Evolutionary conservation across 257 asterid species (phyloP).

Genomic region (Solanum neorickii): DNA sequence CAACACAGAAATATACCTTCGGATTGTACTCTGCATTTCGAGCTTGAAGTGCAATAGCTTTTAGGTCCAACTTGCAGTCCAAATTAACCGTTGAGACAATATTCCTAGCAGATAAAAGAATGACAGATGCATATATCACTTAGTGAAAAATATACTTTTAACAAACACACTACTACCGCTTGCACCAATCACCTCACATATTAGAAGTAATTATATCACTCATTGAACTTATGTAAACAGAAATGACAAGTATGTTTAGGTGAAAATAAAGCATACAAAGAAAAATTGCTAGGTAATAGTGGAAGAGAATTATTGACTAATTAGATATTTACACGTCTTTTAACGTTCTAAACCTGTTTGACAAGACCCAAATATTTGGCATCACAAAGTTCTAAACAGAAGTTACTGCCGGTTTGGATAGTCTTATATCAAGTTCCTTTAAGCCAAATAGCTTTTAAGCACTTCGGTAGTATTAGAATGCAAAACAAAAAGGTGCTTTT

Average conservation of each 20-base stretch:
- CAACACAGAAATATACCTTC: conserved; percentile 32
- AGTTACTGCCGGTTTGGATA: not conserved
- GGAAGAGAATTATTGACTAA: not conserved
- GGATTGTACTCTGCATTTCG: conserved; percentile 92
- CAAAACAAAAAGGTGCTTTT: not conserved
- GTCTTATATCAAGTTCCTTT: not conserved
- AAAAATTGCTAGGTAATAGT: not conserved
- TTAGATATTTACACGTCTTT: not conserved
- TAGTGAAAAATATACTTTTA: not conserved
- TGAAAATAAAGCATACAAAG: not conserved
- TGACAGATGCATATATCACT: not conserved
- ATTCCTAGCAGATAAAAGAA: conserved; percentile 31
- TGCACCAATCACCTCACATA: not conserved
- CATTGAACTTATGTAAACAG: not conserved
- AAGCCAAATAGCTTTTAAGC: not conserved
- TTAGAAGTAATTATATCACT: not conserved
- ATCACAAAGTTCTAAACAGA: not conserved
- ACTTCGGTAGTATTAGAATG: not conserved
- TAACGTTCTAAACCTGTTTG: not conserved
- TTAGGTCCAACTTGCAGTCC: conserved; percentile 87
- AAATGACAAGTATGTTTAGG: not conserved
- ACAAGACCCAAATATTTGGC: not conserved
- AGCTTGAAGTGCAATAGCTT: conserved; percentile 85
- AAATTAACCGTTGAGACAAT: conserved; percentile 87
- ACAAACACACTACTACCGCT: not conserved